Conservation (phyloP, 2,329 filamentous ascomycete genomes). For the Nothopassalora personata region DNA sequence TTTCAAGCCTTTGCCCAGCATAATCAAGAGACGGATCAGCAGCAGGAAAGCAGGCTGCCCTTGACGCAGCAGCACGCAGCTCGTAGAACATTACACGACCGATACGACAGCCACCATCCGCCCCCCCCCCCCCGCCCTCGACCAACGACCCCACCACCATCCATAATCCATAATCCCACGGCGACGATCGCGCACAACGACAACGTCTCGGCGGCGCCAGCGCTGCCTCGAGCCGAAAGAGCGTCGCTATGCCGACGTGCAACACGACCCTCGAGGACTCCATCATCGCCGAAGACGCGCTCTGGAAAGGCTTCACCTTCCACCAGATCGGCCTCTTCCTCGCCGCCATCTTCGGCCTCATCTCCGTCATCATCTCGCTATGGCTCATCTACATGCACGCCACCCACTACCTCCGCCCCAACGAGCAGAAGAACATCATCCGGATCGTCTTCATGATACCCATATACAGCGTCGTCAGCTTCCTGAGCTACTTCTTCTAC, state of each 20-base stretch:
- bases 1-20: background rate
- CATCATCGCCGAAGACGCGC: constrained; percentile 39
- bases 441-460: constrained; percentile 86
- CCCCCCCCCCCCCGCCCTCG: background rate
- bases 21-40: background rate
- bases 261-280: constrained; percentile 47
- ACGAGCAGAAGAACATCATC: constrained; percentile 66
- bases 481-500: constrained; percentile 69
- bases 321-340: constrained; percentile 53
- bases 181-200: background rate
- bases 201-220: background rate
- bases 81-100: background rate
- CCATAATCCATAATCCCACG: background rate
- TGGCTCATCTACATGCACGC: constrained; percentile 54
- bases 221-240: background rate
- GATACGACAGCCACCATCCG: too few species aligned
- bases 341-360: constrained; percentile 48
- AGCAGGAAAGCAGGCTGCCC: background rate
- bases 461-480: constrained; percentile 69
- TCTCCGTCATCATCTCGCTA: constrained; percentile 48
- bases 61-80: background rate
- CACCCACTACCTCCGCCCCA: constrained; percentile 55
- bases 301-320: constrained; percentile 53
- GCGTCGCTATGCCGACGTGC: constrained; percentile 32
- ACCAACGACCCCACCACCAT: background rate